Evolutionary conservation across 176 grass and related monocot species (phyloP).

Genomic region (Juncus inflexus): DNA sequence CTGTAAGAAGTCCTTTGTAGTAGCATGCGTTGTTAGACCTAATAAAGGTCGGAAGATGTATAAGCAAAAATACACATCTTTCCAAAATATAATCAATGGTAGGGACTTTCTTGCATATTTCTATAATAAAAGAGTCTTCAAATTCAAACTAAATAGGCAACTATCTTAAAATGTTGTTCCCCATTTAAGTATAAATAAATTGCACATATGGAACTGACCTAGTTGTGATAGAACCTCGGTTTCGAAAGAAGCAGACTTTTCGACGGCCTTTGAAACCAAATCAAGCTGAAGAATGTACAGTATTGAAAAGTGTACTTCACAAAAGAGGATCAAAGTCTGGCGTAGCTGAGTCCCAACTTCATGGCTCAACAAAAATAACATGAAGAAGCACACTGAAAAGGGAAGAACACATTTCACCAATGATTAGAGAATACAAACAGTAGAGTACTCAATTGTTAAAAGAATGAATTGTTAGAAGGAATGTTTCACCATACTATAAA

Average conservation of each 20-base stretch:
- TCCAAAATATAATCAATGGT: not conserved
- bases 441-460: not conserved
- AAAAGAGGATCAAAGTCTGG: slow-evolving; percentile 82
- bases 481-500: slow-evolving; percentile 92
- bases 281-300: slow-evolving; percentile 96
- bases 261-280: slow-evolving; percentile 65
- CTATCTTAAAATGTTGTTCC: not conserved
- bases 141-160: slow-evolving; percentile 10
- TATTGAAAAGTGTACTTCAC: slow-evolving; percentile 83
- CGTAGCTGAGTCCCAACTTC: slow-evolving; percentile 64
- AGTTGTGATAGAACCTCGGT: slow-evolving; percentile 80
- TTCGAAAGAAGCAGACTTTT: slow-evolving; percentile 55
- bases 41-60: slow-evolving; percentile 16
- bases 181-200: slow-evolving; percentile 13
- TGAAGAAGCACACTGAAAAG: slow-evolving; percentile 87
- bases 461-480: slow-evolving; percentile 44
- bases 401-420: not conserved
- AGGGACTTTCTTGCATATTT: not conserved
- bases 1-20: slow-evolving; percentile 62
- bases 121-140: not conserved
- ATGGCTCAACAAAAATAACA: slow-evolving; percentile 90
- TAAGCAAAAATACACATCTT: not conserved
- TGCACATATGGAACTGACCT: slow-evolving; percentile 52
- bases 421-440: slow-evolving; percentile 14
- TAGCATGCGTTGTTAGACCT: slow-evolving; percentile 67